Conservation (phyloP, 106 monocot genomes). For the Phalaenopsis equestris region DNA sequence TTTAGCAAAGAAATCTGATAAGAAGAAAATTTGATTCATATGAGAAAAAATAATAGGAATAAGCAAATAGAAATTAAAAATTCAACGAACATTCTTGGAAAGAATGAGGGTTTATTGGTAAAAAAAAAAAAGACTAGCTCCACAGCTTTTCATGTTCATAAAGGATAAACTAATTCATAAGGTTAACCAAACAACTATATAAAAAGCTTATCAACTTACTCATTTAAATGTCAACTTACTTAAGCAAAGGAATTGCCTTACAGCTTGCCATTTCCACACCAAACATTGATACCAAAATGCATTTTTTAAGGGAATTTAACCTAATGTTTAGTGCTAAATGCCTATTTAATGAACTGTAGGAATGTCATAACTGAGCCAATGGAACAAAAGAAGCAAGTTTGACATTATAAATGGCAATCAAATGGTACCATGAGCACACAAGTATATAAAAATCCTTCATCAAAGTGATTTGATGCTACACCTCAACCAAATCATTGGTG, state of each 20-base stretch:
- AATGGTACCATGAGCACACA: too few species aligned
- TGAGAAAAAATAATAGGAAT: neutral
- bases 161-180: neutral
- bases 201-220: neutral
- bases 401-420: too few species aligned
- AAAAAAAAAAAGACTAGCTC: neutral
- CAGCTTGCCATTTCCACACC: neutral
- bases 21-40: neutral
- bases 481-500: neutral
- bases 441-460: too few species aligned
- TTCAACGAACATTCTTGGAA: neutral
- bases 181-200: neutral
- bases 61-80: neutral
- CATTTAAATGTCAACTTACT: too few species aligned
- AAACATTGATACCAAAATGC: too few species aligned
- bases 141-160: neutral
- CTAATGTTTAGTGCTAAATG: too few species aligned
- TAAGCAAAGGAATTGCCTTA: neutral
- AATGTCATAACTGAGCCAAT: too few species aligned
- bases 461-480: neutral
- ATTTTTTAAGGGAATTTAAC: too few species aligned
- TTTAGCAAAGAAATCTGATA: neutral
- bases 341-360: too few species aligned
- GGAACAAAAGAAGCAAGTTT: too few species aligned
- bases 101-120: neutral